Conservation (phyloP, 805 yeast species). For the Ogataea nakhonphanomensis region DNA sequence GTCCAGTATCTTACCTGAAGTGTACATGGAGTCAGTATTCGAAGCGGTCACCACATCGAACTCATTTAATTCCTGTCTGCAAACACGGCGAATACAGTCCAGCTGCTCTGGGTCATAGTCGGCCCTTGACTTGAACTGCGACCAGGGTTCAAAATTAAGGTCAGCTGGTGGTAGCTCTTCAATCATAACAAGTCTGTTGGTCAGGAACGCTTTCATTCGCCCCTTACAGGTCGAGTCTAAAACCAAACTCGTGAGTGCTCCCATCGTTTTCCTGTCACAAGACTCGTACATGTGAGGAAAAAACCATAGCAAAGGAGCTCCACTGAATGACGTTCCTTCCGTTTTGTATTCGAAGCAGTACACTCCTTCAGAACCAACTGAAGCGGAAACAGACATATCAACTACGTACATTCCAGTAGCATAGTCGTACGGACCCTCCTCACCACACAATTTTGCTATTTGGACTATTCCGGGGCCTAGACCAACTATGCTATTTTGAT, state of each 20-base stretch:
- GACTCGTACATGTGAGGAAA: conserved; percentile 52
- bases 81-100: conserved; percentile 42
- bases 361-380: conserved; percentile 32
- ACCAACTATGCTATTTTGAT: conserved; percentile 35
- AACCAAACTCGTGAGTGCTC: conserved; percentile 24
- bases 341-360: conserved; percentile 42
- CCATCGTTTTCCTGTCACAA: conserved; percentile 26
- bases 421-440: conserved; percentile 46
- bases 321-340: conserved; percentile 23
- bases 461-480: conserved; percentile 42
- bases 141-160: conserved; percentile 56
- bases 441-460: conserved; percentile 44
- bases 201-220: conserved; percentile 43
- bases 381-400: conserved; percentile 41
- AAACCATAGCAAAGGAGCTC: conserved; percentile 40
- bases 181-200: conserved; percentile 31
- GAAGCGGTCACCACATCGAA: conserved; percentile 53
- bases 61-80: conserved; percentile 49
- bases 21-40: conserved; percentile 83
- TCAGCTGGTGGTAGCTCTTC: conserved; percentile 31
- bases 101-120: conserved; percentile 36
- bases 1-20: conserved; percentile 82
- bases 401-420: conserved; percentile 69
- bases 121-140: conserved; percentile 40
- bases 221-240: conserved; percentile 57